Evolutionary conservation across 2,329 filamentous ascomycete species (phyloP), one percentile per base, ranked within the genome.

Genomic region (Diaporthe humulicola): DNA sequence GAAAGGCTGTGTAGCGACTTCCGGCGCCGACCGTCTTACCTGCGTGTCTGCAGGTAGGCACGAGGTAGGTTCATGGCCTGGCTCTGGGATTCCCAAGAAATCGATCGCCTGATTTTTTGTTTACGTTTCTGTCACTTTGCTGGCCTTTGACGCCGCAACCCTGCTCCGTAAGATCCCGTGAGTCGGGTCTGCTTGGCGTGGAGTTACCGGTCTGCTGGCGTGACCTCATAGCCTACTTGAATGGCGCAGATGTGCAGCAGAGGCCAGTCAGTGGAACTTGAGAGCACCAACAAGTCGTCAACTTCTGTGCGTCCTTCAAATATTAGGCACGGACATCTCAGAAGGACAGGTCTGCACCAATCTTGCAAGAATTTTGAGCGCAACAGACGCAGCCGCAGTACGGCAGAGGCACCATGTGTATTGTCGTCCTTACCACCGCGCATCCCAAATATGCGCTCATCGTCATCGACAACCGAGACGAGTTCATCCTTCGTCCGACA

Each of bases 391-490:
- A 69, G 33, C 64, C 15, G 64, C 64, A 69, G 48, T n/a, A 25
- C 48, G 15, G 33, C 33, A 69, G 15, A 54, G 56, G 25, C 76
- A 82, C 67, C 73, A 96, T 96, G 94, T 96, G 94, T 82, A 95
- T 96, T 84, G 92, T 91, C 66, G 86, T 96, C 60, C 86, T 95
- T 74, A 94, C 93, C 36, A 96, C 93, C 25, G 89, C 92, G 60
- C 94, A 96, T 81, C 94, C 94, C 14, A 87, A 89, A 78, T 96
- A 96, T 83, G 89, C 93, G 36, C 87, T 96, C 75, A 93, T 96
- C 79, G 85, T 94, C 75, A 87, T 95, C 81, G 91, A 95, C 84
- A 96, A 96, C 82, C 90, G 94, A 79, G 94, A 96, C 85, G 93
- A 93, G 81, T 93, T 90, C 83, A 90, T 93, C 77, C 86, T 92